phyloP scores from a whole-genome alignment of 768 basidiomycete species.

The Russula olivacea region DNA sequence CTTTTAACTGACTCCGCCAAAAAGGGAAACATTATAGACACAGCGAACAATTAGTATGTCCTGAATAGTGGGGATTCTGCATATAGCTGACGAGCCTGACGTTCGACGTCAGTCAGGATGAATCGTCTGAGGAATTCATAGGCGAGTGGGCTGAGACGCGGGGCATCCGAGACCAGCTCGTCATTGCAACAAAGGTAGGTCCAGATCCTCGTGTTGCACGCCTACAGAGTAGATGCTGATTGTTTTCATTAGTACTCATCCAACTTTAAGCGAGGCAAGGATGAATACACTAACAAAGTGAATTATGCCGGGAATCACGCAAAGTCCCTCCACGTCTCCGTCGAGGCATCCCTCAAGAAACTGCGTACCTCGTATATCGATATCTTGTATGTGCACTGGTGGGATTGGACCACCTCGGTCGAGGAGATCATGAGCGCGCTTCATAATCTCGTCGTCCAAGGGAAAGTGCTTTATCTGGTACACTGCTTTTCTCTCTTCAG shows the following conservation, averaged over 20 bases:
- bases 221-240: background rate
- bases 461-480: conserved; percentile 42
- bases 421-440: conserved; percentile 27
- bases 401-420: conserved; percentile 41
- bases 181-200: conserved; percentile 30
- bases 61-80: background rate
- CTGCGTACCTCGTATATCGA: conserved; percentile 55
- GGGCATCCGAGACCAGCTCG: conserved; percentile 36
- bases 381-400: conserved; percentile 51
- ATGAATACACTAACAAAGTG: conserved; percentile 30
- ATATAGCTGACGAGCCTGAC: background rate
- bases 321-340: conserved; percentile 33
- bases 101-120: conserved; percentile 25
- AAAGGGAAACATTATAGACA: conserved; percentile 33
- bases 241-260: conserved; percentile 27
- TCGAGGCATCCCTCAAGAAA: conserved; percentile 41
- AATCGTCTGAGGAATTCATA: conserved; percentile 33
- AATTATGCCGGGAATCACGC: conserved; percentile 41
- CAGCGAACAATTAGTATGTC: conserved; percentile 35
- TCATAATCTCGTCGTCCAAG: conserved; percentile 37
- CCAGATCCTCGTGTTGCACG: background rate
- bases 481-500: no score
- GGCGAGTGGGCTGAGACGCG: conserved; percentile 40
- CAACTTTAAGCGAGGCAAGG: conserved; percentile 25
- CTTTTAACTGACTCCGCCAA: background rate